Evolutionary conservation across 2,329 filamentous ascomycete species (phyloP), one percentile per base, ranked within the genome.

Genomic region (Xylaria digitata): DNA sequence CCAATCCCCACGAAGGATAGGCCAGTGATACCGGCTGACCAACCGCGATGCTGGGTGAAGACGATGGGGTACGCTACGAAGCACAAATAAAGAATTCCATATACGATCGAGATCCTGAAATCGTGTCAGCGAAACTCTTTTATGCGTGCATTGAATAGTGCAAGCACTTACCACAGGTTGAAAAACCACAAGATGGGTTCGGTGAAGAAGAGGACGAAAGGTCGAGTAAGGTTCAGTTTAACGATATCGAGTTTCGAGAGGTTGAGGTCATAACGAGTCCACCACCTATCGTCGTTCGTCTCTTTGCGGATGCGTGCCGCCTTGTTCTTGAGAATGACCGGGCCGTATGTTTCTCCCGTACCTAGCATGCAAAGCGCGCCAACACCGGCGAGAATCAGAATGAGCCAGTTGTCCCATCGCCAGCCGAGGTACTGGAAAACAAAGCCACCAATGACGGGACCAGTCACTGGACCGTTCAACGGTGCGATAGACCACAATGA

Each of bases 31-130:
- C 92, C 90, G 0, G 90, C 83, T 1, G 84, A 84, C 94, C 94
- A 97, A 67, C 92, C 92, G 19, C 94, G 90, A 65, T 86, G 77
- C 46, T 90, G 83, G 11, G 85, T 83, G 79, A 96, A 97, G 65
- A 97, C 91, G 66, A 96, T 91, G 0, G 94, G 94, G 77, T 96
- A 96, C 13, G 92, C 93, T 17, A 96, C 90, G 81, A 97, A 97
- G 79, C 93, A 96, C 37, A 97, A 88, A 75, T 96, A 96, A 1
- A 97, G 83, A 46, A 97, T 93, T 19, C 89, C 92, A 77, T 97
- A 97, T 42, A 97, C 88, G 45, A 97, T 82, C 0, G 92, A 95
- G 76, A 94, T 91, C 81, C 89, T 91, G 49, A 9, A 3, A 52
- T 7, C 19, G 30, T n/a, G 54, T 67, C 13, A 64, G 46, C 64